Evolutionary conservation across 192 early-diverging fungal species (phyloP).

Genomic region (Chytriomyces sp.): DNA sequence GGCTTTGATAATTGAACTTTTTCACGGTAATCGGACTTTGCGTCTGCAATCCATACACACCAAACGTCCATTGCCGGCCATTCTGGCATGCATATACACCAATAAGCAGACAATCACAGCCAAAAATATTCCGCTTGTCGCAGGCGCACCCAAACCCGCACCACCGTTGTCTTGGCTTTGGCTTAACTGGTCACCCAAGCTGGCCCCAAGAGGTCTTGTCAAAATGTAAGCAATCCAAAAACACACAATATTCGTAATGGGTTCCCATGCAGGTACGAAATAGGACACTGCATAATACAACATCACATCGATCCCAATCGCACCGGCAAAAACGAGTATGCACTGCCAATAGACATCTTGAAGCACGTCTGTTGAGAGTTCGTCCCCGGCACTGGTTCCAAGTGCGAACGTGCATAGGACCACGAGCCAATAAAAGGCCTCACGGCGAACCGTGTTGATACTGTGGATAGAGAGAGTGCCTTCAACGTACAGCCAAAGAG

Average conservation of each 20-base stretch:
- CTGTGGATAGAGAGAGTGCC: not conserved
- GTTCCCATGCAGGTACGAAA: not conserved
- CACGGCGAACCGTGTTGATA: not conserved
- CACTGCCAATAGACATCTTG: not conserved
- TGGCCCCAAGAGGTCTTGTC: not conserved
- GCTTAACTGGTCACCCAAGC: not conserved
- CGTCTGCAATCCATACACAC: too few relatives aligned
- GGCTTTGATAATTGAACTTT: too few relatives aligned
- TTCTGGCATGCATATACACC: too few relatives aligned
- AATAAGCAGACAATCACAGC: not conserved
- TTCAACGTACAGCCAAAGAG: not conserved
- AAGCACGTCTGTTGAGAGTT: not conserved
- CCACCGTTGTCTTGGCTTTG: not conserved
- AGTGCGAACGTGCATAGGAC: not conserved
- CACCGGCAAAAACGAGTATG: not conserved
- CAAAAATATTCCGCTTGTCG: not conserved
- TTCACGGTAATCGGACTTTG: too few relatives aligned
- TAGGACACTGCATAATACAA: not conserved
- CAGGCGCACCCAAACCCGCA: not conserved
- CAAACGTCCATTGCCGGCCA: too few relatives aligned
- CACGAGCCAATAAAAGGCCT: not conserved
- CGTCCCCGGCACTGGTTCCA: not conserved
- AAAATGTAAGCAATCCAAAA: not conserved
- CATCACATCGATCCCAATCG: not conserved
- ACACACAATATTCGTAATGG: not conserved